Evolutionary conservation across 805 yeast species (phyloP), one percentile per base, ranked within the genome.

Genomic region (Saccharomycopsis schoenii): DNA sequence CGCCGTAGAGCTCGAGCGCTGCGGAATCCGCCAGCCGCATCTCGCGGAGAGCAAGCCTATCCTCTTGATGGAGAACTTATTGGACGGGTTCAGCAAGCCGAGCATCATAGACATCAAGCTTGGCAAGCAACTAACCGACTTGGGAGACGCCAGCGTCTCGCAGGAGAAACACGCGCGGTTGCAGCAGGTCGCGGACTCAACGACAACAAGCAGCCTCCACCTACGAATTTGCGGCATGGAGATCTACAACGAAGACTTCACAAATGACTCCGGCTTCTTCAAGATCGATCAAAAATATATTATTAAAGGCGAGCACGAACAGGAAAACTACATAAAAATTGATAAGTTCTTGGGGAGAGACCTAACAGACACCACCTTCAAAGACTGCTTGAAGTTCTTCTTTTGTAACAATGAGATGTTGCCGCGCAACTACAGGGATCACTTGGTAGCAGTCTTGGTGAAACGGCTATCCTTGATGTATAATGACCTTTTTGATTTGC

Each of bases 191-290:
- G 80, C 94, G 55, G 69, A 73, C 1, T 61, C 74, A 0, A 93
- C 98, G 0, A 93, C 98, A 0, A 86, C 94, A 55, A 97, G 97
- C 0, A 74, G 85, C 2, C 74, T 89, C 12, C 80, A 83, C 17
- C 84, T 86, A 65, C 76, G 99, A 62, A 82, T 93, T 2, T 92
- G 98, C 67, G 99, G 99, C 0, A 88, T 93, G 93, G 85, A 84
- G 63, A 71, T 86, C 4, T 77, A 71, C 65, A 62, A 66, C 34
- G 55, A 59, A 14, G 14, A 62, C 61, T 4, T n/a, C 67, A 72
- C 6, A 69, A 65, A 36, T 4, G 55, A 25, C 12, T n/a, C 10
- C 6, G 40, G 25, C 40, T 34, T 11, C 1, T n/a, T 36, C 56
- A 24, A 50, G 19, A 43, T 42, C 4, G 14, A 24, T 17, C 21